Base-by-base conservation (phyloP, 2,329 filamentous ascomycete species). In the Rhexocercosporidium sp. region DNA sequence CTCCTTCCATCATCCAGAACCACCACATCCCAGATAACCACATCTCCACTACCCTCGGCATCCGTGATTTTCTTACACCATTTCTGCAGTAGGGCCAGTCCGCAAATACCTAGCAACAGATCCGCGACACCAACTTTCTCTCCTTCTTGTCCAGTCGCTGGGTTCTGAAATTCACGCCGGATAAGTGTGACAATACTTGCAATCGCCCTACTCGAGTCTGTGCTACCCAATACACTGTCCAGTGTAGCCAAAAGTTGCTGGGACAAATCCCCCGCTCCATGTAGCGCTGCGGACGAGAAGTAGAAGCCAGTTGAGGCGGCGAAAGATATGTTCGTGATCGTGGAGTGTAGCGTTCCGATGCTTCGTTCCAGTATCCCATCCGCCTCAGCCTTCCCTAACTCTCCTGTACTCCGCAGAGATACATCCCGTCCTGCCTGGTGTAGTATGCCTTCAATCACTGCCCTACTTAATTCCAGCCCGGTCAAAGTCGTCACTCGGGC, bases 191-290 rank as follows among this genome's bases (percentile, higher is more conserved):
- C 84, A 73, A 91, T 90, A 75, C 87, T 88, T 2, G 88, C 87
- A 66, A 91, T 89, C 12, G 89, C 88, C 47, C 88, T 81, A 1
- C 88, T 90, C 1, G 88, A 90, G 75, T 91, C 89, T n/a, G 89
- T 91, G 2, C 87, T 89, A 16, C 89, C 89, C 31, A 91, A 85
- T 46, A 90, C 84, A 69, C 88, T 85, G 73, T 91, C 88, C 25
- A 91, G 79, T 0, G 85, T 84, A 2, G 83, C 83, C 9, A 91
- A 79, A 0, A 89, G 78, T 37, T 89, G 78, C 67, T 88, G 86
- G 0, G 87, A 87, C 6, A 86, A 76, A 60, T 88, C 84, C 8
- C 86, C 87, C 5, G 82, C 83, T 16, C 83, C 81, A 20, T 83
- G 83, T 18, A 89, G 77, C 4, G 86, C 83, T 1, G 86, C 84